Evolutionary conservation across 768 basidiomycete species (phyloP).

Genomic region (Trametes coccinea): DNA sequence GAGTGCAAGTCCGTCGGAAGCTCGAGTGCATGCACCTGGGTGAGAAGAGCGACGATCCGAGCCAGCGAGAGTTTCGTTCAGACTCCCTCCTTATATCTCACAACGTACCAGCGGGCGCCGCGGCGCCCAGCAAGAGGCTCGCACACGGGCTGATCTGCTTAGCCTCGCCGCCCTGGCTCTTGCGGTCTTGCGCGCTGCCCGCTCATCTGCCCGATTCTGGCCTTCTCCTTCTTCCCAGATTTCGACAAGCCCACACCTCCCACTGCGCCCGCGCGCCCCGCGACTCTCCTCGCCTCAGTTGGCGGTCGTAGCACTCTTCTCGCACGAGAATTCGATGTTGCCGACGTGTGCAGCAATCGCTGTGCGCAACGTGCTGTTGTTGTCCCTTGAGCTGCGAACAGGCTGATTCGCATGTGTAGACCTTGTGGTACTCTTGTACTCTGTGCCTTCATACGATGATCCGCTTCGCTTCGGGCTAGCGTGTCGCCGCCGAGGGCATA

Average conservation of each 20-base stretch:
- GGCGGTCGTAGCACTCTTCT: not conserved
- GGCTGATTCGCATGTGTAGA: too few species aligned
- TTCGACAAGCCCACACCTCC: not conserved
- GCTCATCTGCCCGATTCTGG: slow-evolving; percentile 20
- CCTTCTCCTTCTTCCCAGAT: not conserved
- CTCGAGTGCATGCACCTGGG: not conserved
- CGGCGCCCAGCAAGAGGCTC: slow-evolving; percentile 3
- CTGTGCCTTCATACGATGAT: too few species aligned
- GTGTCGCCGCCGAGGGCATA: not conserved
- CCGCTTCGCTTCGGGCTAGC: too few species aligned
- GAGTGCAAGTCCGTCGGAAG: not conserved
- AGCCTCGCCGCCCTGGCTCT: slow-evolving; percentile 20
- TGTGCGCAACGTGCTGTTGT: too few species aligned
- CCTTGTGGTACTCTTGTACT: too few species aligned
- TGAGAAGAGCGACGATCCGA: not conserved
- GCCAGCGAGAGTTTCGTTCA: not conserved
- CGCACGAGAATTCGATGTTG: too few species aligned
- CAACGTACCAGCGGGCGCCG: not conserved
- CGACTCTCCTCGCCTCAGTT: not conserved
- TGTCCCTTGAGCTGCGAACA: too few species aligned
- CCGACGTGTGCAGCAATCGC: too few species aligned
- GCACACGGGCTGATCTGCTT: slow-evolving; percentile 18
- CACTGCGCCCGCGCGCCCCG: not conserved
- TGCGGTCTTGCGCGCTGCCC: slow-evolving; percentile 19
- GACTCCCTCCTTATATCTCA: not conserved